These are phyloP conservation scores for Croton laevigatus DNA, from an alignment of 441 rosid species.

Conservation along the genomic window DNA sequence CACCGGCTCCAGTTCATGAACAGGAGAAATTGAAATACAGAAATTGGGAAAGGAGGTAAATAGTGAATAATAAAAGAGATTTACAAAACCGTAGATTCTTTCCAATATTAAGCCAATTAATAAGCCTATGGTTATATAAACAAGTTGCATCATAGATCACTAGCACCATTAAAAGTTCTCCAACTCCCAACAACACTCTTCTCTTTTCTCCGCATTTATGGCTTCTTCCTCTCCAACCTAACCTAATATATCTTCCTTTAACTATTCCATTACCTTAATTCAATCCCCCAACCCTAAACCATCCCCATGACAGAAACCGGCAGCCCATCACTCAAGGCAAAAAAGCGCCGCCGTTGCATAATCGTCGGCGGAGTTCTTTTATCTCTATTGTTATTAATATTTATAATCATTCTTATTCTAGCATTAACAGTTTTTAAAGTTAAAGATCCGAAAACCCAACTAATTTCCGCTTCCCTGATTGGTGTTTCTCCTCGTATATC, in stretches of 20 bases:
- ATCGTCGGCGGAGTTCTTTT: constrained; percentile 15
- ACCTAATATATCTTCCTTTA: not conserved
- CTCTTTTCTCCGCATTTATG: not conserved
- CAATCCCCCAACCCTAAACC: not conserved
- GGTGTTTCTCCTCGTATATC: constrained; percentile 48
- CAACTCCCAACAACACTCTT: constrained; percentile 3
- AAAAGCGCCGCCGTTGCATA: constrained; percentile 20
- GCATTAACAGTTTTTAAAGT: constrained; percentile 52
- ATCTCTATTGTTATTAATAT: constrained; percentile 22
- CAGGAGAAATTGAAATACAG: too few species aligned
- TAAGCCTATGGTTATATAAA: not conserved
- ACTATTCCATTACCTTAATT: not conserved
- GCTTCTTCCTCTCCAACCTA: not conserved
- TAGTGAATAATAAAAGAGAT: too few species aligned
- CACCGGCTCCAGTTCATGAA: too few species aligned
- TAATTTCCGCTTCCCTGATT: constrained; percentile 43
- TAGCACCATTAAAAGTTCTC: not conserved
- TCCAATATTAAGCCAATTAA: not conserved
- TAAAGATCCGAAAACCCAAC: constrained; percentile 37
- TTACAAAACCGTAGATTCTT: too few species aligned
- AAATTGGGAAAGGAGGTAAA: too few species aligned
- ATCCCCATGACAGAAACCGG: constrained; percentile 23
- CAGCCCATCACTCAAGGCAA: constrained; percentile 4
- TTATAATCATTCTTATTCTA: constrained; percentile 35
- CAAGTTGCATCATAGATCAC: not conserved